Conservation (phyloP, 169 alveolate species). For the Miamiensis avidus region DNA sequence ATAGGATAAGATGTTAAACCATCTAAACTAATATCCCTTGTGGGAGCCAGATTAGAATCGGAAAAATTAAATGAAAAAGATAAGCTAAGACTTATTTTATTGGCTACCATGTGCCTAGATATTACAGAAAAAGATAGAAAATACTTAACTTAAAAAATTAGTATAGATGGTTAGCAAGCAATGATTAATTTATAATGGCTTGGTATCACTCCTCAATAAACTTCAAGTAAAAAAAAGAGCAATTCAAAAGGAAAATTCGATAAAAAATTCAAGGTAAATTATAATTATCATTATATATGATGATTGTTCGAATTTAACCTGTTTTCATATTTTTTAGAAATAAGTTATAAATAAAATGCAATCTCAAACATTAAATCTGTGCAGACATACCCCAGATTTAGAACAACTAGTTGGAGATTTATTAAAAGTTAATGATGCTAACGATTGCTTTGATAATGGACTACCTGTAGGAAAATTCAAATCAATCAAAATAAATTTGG, state of each 20-base stretch:
- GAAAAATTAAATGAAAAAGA: slow-evolving; percentile 35
- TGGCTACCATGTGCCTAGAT: slow-evolving; percentile 26
- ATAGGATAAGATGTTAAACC: neutral
- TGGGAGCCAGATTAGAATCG: slow-evolving; percentile 20
- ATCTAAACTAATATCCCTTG: neutral
- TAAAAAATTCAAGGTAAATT: neutral
- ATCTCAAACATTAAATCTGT: slow-evolving; percentile 21
- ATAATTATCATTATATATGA: no score
- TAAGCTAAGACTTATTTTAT: slow-evolving; percentile 38
- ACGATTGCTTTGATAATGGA: neutral
- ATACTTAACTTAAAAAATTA: slow-evolving; percentile 15
- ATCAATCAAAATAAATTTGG: slow-evolving; percentile 11
- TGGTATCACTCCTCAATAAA: slow-evolving; percentile 35
- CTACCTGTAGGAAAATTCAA: slow-evolving; percentile 2
- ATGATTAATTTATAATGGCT: slow-evolving; percentile 23
- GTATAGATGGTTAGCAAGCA: slow-evolving; percentile 10
- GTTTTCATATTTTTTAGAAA: slow-evolving; percentile 7
- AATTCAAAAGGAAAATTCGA: neutral
- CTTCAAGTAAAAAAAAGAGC: slow-evolving; percentile 13
- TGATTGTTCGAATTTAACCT: no score
- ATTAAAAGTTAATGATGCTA: neutral
- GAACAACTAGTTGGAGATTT: slow-evolving; percentile 23
- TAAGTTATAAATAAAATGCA: slow-evolving; percentile 34
- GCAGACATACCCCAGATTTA: slow-evolving; percentile 39
- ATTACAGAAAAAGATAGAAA: slow-evolving; percentile 39